phyloP scores from a whole-genome alignment of 2,329 filamentous ascomycete genomes.

The Bertia moriformis region DNA sequence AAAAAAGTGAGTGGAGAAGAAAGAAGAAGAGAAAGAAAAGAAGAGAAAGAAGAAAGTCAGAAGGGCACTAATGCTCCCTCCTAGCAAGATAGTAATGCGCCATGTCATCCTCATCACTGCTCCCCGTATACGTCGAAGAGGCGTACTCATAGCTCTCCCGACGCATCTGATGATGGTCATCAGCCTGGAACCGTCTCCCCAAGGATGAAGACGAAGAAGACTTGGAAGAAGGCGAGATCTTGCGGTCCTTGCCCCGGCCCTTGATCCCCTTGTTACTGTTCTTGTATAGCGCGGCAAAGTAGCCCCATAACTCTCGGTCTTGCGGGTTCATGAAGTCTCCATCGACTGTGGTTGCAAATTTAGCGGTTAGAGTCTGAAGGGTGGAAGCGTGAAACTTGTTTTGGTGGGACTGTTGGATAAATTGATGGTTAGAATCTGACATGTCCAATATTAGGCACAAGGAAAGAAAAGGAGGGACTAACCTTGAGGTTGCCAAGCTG shows the following conservation, averaged over 20 bases:
- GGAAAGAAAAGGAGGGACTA: conserved; percentile 5
- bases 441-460: not conserved
- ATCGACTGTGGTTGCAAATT: conserved; percentile 51
- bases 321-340: conserved; percentile 46
- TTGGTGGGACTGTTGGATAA: conserved; percentile 59
- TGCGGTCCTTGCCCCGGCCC: conserved; percentile 74
- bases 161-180: not conserved
- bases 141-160: not conserved
- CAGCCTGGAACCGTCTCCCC: not conserved
- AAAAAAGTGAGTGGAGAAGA: not conserved
- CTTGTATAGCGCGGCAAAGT: conserved; percentile 82
- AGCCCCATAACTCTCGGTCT: conserved; percentile 68
- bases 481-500: conserved; percentile 88
- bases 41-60: conserved; percentile 1
- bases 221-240: conserved; percentile 25
- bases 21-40: not conserved
- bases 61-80: not conserved
- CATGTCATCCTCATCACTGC: not conserved
- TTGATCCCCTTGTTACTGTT: conserved; percentile 98
- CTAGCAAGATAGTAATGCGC: not conserved
- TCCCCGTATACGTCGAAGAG: not conserved
- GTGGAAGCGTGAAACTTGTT: conserved; percentile 82
- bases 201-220: no score
- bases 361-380: conserved; percentile 52
- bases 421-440: conserved; percentile 2